Evolutionary conservation across 768 basidiomycete species (phyloP).

Genomic region (Pulveroboletus sp.): DNA sequence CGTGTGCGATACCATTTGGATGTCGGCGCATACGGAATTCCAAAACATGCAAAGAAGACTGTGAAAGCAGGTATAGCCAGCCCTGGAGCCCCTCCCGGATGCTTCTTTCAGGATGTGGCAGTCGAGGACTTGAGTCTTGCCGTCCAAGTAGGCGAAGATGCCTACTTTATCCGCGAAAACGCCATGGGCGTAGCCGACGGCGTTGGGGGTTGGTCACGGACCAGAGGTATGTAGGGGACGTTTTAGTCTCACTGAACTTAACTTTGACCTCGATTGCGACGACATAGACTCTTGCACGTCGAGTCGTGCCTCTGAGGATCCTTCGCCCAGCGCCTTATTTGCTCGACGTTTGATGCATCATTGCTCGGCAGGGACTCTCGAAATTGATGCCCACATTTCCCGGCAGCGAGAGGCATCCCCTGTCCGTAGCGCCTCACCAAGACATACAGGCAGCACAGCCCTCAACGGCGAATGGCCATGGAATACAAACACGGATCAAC

Average conservation of each 20-base stretch:
- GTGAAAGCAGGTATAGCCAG: slow-evolving; percentile 28
- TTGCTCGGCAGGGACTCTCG: slow-evolving; percentile 54
- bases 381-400: slow-evolving; percentile 7
- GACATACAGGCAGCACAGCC: slow-evolving; percentile 30
- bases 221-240: slow-evolving; percentile 33
- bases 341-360: slow-evolving; percentile 84
- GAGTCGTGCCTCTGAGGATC: slow-evolving; percentile 34
- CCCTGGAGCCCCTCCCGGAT: slow-evolving; percentile 16
- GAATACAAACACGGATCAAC: slow-evolving; percentile 36
- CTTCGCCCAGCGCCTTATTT: slow-evolving; percentile 52
- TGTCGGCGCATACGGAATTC: slow-evolving; percentile 81
- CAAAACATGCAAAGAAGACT: slow-evolving; percentile 44
- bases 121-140: slow-evolving; percentile 43
- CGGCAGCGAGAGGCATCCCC: slow-evolving; percentile 30
- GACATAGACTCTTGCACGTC: slow-evolving; percentile 18
- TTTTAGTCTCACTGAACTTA: slow-evolving; percentile 3
- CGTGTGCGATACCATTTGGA: slow-evolving; percentile 51
- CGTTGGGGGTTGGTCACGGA: slow-evolving; percentile 83
- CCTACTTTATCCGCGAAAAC: slow-evolving; percentile 77
- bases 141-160: slow-evolving; percentile 88
- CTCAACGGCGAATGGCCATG: slow-evolving; percentile 28
- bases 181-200: slow-evolving; percentile 95
- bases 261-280: neutral
- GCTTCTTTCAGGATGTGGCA: slow-evolving; percentile 27
- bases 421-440: slow-evolving; percentile 42